These are phyloP conservation scores for Lichtheimia ornata DNA, from an alignment of 371 early-diverging fungal species.

Conservation along the genomic window DNA sequence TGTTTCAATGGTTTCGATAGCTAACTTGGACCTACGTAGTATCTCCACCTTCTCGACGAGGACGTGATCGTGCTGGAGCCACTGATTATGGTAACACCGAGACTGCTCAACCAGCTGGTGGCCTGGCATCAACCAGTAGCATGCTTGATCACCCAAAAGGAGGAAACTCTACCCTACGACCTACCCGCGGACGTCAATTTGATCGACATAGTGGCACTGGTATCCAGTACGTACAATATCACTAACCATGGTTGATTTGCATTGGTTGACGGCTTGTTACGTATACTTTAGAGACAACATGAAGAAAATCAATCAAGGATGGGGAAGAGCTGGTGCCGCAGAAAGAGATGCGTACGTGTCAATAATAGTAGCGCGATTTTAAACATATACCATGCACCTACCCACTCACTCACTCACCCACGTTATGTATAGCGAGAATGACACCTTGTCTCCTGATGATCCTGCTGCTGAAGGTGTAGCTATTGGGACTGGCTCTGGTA, in stretches of 20 bases:
- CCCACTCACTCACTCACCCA: not conserved
- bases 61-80: constrained; percentile 16
- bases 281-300: constrained; percentile 59
- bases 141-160: no score
- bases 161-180: not conserved
- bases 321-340: constrained; percentile 62
- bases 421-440: constrained; percentile 26
- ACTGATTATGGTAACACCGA: not conserved
- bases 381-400: no score
- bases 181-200: constrained; percentile 51
- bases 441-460: constrained; percentile 34
- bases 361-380: not conserved
- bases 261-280: not conserved
- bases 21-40: constrained; percentile 21
- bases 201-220: constrained; percentile 82
- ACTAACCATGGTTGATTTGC: not conserved
- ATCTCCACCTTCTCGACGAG: constrained; percentile 44
- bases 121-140: no score
- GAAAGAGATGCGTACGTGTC: constrained; percentile 38
- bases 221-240: constrained; percentile 31
- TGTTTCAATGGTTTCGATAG: no score
- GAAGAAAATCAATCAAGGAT: constrained; percentile 80
- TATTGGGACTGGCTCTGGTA: constrained; percentile 17
- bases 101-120: not conserved
- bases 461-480: constrained; percentile 36